phyloP scores from a whole-genome alignment of 352 stramenopile species.

The Pythium grandisporangium region DNA sequence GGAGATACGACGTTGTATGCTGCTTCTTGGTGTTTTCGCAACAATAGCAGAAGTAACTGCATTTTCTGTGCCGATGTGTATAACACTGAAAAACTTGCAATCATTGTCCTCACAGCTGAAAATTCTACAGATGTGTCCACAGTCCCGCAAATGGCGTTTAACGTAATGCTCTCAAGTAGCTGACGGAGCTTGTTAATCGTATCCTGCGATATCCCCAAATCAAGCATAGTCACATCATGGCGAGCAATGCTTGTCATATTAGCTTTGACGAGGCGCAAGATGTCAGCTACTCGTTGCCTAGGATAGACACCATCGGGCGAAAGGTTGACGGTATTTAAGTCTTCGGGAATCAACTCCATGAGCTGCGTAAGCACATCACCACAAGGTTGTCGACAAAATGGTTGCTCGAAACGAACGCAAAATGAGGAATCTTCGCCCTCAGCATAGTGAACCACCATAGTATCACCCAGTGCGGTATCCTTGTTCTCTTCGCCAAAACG shows the following conservation, averaged over 20 bases:
- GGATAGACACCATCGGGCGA: not conserved
- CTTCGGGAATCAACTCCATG: constrained; percentile 25
- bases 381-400: constrained; percentile 63
- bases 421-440: too few relatives aligned
- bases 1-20: constrained; percentile 23
- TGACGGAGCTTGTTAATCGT: constrained; percentile 25
- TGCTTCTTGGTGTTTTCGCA: constrained; percentile 26
- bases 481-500: not conserved
- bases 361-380: constrained; percentile 41
- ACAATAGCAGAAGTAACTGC: constrained; percentile 49
- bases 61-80: constrained; percentile 65
- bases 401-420: constrained; percentile 62
- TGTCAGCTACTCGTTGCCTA: not conserved
- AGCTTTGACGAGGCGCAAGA: constrained; percentile 43
- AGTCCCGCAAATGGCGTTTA: not conserved
- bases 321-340: too few relatives aligned
- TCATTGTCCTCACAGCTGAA: constrained; percentile 50
- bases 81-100: constrained; percentile 47
- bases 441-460: not conserved
- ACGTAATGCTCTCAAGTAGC: constrained; percentile 39
- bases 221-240: constrained; percentile 32
- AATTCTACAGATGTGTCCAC: not conserved
- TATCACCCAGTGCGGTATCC: too few relatives aligned
- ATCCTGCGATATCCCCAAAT: constrained; percentile 24
- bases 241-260: constrained; percentile 58